phyloP scores from a whole-genome alignment of 352 stramenopile genomes.

The Phytophthora sp. region DNA sequence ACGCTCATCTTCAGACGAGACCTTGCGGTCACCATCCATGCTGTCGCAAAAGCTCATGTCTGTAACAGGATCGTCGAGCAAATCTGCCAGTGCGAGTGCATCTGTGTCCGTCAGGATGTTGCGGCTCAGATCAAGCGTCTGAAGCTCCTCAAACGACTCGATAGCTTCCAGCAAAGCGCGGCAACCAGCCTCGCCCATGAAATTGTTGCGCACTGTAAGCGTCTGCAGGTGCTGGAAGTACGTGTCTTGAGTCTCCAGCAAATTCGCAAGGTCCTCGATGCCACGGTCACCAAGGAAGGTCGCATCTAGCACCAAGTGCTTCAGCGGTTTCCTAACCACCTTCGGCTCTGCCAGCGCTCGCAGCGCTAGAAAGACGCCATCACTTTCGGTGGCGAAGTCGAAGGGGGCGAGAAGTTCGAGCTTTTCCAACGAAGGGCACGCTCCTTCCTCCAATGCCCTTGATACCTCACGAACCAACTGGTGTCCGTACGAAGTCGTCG shows the following conservation, averaged over 20 bases:
- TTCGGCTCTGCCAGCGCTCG: slow-evolving; percentile 28
- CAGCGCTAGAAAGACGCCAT: slow-evolving; percentile 45
- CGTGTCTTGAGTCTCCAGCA: slow-evolving; percentile 28
- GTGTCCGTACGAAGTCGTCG: slow-evolving; percentile 38
- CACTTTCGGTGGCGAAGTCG: slow-evolving; percentile 65
- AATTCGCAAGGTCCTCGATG: slow-evolving; percentile 36
- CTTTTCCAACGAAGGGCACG: slow-evolving; percentile 45
- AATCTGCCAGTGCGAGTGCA: slow-evolving; percentile 44
- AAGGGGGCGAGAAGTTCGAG: slow-evolving; percentile 62
- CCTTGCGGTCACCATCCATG: slow-evolving; percentile 4
- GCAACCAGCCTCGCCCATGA: slow-evolving; percentile 61
- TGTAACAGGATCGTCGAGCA: slow-evolving; percentile 35
- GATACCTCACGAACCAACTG: slow-evolving; percentile 49
- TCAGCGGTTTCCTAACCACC: slow-evolving; percentile 9
- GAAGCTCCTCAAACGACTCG: slow-evolving; percentile 33
- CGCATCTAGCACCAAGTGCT: slow-evolving; percentile 56
- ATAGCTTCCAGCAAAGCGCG: slow-evolving; percentile 36
- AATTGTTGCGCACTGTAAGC: slow-evolving; percentile 65
- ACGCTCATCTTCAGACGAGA: background rate
- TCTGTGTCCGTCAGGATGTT: slow-evolving; percentile 75
- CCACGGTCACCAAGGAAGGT: slow-evolving; percentile 64
- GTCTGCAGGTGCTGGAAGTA: slow-evolving; percentile 43
- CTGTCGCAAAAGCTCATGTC: slow-evolving; percentile 12
- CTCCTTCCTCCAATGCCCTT: slow-evolving; percentile 35
- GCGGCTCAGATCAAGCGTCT: slow-evolving; percentile 43